Evolutionary conservation across 2,329 filamentous ascomycete genomes (phyloP), one percentile per base, ranked within the genome.

Genomic region (Monosporascus cannonballus): DNA sequence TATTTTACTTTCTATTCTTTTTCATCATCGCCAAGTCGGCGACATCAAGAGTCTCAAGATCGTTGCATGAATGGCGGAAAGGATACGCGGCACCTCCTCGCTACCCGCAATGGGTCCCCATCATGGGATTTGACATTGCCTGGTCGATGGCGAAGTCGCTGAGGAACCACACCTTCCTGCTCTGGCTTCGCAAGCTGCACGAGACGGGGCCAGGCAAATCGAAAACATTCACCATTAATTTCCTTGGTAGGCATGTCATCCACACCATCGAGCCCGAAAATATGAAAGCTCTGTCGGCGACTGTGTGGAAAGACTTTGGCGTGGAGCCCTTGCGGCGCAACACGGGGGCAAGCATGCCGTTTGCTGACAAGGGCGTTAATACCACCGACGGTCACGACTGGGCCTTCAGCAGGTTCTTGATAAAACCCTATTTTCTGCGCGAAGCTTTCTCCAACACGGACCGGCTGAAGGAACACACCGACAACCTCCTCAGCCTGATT

Each of bases 231-330:
- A 24, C 22, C 22, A 24, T 24, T 24, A 4, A 24, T 4, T 24
- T 24, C 22, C 37, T 52, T 3, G 53, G 54, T 25, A 49, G 22
- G 11, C 55, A 41, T 8, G 44, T 38, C 22, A 53, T 57, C 48
- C 53, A 55, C 34, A 57, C 53, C 14, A 57, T 55, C 50, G 30
- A 57, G 34, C 50, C 53, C 11, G 55, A 57, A 45, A 50, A 53
- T 4, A 55, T 53, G 11, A 57, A 57, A 39, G 54, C 52, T 39
- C 48, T 52, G 17, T 53, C 55, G 39, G 55, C 55, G 30, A 53
- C 53, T 6, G 53, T 51, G 22, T 57, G 53, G 22, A 53, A 57
- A 17, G 44, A 55, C 34, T 57, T 55, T 38, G 55, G 53, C 20
- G 50, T 57, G 6, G 53, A 55, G 51, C 50, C 51, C 24, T 53